Percentiles rank a stretch among this genome's conserved stretches.
These are phyloP conservation scores for Fragaria nilgerrensis DNA, from an alignment of 306 rosid genomes.

Conservation along the genomic window DNA sequence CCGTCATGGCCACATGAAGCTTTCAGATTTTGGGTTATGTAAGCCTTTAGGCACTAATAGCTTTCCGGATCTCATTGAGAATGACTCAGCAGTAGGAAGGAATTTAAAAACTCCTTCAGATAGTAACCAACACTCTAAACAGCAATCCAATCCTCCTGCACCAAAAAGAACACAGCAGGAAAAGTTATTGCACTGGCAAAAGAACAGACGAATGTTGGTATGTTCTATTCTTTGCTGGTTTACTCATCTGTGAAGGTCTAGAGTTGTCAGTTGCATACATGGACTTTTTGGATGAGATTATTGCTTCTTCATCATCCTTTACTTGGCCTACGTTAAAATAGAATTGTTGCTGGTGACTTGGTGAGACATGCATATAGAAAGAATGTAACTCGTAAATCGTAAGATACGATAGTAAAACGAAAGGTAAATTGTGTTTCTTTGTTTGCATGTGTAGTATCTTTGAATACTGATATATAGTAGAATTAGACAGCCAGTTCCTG, in stretches of 20 bases:
- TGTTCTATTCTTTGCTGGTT: conserved; percentile 22
- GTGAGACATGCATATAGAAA: background rate
- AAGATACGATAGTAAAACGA: background rate
- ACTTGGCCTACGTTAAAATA: background rate
- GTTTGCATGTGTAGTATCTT: background rate
- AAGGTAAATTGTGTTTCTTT: background rate
- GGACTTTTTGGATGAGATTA: background rate
- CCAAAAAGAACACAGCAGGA: conserved; percentile 71
- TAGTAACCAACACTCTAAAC: conserved; percentile 25
- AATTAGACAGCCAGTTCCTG: background rate
- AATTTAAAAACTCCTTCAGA: conserved; percentile 14
- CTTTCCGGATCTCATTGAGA: conserved; percentile 54
- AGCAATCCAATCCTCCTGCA: conserved; percentile 18
- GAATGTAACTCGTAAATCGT: background rate
- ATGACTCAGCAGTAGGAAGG: conserved; percentile 29
- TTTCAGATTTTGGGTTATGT: conserved; percentile 89
- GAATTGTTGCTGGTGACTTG: background rate
- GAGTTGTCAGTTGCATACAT: background rate
- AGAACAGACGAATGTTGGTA: conserved; percentile 78
- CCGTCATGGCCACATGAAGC: conserved; percentile 74
- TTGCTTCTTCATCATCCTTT: background rate
- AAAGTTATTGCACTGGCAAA: conserved; percentile 78
- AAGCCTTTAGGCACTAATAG: conserved; percentile 77
- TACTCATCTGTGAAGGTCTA: conserved; percentile 4
- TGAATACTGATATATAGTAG: background rate